Evolutionary conservation across 2,329 filamentous ascomycete genomes (phyloP).

Genomic region (Grosmannia clavigera): DNA sequence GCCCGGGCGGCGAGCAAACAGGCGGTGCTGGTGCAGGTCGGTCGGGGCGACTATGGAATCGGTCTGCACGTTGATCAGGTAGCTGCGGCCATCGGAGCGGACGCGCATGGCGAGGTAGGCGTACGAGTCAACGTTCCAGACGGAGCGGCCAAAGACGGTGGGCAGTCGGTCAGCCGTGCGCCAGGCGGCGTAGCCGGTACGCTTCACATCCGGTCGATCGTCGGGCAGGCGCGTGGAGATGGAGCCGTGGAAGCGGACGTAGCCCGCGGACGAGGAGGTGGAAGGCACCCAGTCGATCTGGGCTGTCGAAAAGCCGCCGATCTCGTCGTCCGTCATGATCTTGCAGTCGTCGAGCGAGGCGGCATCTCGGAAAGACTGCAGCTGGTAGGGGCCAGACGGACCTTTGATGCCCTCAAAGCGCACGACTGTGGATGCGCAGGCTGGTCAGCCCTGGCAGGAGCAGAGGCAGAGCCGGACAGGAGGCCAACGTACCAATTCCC

Average conservation of each 20-base stretch:
- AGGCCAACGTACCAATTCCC: slow-evolving; percentile 34
- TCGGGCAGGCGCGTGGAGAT: slow-evolving; percentile 78
- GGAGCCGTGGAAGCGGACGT: slow-evolving; percentile 72
- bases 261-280: slow-evolving; percentile 25
- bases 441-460: slow-evolving; percentile 3
- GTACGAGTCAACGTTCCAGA: slow-evolving; percentile 88
- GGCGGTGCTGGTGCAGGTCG: slow-evolving; percentile 89
- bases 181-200: slow-evolving; percentile 83
- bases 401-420: slow-evolving; percentile 57
- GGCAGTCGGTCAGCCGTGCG: slow-evolving; percentile 64
- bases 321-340: slow-evolving; percentile 74
- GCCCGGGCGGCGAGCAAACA: slow-evolving; percentile 67
- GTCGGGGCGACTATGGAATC: slow-evolving; percentile 76
- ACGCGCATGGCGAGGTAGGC: slow-evolving; percentile 76
- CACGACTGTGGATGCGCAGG: slow-evolving; percentile 35
- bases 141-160: slow-evolving; percentile 72
- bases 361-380: slow-evolving; percentile 49
- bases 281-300: slow-evolving; percentile 50
- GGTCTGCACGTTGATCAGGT: slow-evolving; percentile 92
- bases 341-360: slow-evolving; percentile 45
- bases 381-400: slow-evolving; percentile 48
- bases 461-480: neutral
- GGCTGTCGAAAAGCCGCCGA: slow-evolving; percentile 73
- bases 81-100: slow-evolving; percentile 81
- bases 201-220: slow-evolving; percentile 59